Conservation (phyloP, 495 filamentous ascomycete species). For the Aspergillus wentii region DNA sequence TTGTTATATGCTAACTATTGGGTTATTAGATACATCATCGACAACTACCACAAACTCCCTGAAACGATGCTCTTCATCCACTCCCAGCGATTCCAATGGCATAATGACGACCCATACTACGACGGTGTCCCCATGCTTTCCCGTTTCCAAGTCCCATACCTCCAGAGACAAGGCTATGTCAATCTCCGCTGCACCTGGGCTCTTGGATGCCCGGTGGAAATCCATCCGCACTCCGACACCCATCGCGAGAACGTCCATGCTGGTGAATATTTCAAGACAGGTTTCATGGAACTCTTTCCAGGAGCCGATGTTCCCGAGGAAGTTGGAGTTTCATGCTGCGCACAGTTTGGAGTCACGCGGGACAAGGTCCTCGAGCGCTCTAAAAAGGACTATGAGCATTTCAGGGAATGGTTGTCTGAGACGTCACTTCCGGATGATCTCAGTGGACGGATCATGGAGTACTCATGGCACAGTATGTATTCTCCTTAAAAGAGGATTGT, state of each 20-base stretch:
- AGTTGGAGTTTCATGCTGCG: slow-evolving; percentile 60
- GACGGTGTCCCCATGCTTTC: slow-evolving; percentile 46
- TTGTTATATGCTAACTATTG: too few relatives aligned
- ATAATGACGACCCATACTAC: slow-evolving; percentile 50
- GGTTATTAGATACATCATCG: slow-evolving; percentile 52
- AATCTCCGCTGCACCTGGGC: slow-evolving; percentile 63
- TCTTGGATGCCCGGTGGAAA: slow-evolving; percentile 57
- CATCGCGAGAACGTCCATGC: slow-evolving; percentile 40
- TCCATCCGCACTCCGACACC: slow-evolving; percentile 43
- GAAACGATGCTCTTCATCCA: slow-evolving; percentile 58
- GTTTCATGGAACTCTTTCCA: slow-evolving; percentile 54
- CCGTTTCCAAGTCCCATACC: slow-evolving; percentile 50
- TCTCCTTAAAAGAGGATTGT: neutral
- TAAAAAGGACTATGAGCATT: slow-evolving; percentile 52
- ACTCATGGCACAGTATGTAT: slow-evolving; percentile 61
- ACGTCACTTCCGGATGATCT: slow-evolving; percentile 52
- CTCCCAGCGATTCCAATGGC: slow-evolving; percentile 59
- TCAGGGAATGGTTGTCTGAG: slow-evolving; percentile 53
- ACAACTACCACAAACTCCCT: slow-evolving; percentile 57
- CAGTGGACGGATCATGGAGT: slow-evolving; percentile 68
- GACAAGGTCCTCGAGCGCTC: slow-evolving; percentile 43
- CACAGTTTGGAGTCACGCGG: slow-evolving; percentile 67
- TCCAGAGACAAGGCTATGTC: slow-evolving; percentile 53
- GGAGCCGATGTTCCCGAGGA: slow-evolving; percentile 38
- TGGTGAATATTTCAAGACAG: slow-evolving; percentile 46